phyloP scores from a whole-genome alignment of 1,139 yeast species.

The Kurtzmaniella quercitrusa region DNA sequence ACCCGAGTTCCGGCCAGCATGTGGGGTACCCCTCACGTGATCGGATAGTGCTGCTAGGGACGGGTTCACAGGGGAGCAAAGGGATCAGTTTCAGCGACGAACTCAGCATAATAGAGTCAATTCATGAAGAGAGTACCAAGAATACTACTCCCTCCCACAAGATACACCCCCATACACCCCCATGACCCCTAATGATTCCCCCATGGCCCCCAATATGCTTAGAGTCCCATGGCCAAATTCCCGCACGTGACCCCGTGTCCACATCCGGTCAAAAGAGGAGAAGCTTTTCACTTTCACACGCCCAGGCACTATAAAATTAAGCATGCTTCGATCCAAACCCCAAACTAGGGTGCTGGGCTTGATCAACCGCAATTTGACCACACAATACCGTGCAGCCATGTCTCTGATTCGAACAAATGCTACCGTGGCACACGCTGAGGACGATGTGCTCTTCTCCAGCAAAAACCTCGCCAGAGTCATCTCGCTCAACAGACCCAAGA shows the following conservation, averaged over 20 bases:
- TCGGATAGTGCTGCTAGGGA: too few relatives aligned
- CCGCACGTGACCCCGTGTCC: background rate
- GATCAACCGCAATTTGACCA: background rate
- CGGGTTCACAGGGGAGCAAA: too few relatives aligned
- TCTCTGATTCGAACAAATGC: background rate
- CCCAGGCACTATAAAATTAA: background rate
- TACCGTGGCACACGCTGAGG: constrained; percentile 27
- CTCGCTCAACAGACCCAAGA: constrained; percentile 73
- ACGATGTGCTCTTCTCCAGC: constrained; percentile 58
- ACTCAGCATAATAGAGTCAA: too few relatives aligned
- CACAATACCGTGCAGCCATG: background rate
- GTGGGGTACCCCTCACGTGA: background rate
- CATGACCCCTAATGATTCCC: too few relatives aligned
- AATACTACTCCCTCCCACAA: too few relatives aligned
- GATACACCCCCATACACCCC: too few relatives aligned
- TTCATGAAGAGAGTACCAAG: too few relatives aligned
- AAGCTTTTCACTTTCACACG: constrained; percentile 1
- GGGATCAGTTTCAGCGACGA: too few relatives aligned
- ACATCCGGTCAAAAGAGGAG: background rate
- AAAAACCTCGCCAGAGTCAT: constrained; percentile 69
- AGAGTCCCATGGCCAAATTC: too few relatives aligned
- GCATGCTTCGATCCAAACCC: constrained; percentile 1
- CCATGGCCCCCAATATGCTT: too few relatives aligned
- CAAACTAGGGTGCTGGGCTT: background rate
- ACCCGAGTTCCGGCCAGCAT: background rate